Base-by-base conservation (phyloP, 208 protist genomes). In the Herpetomonas tarakana region DNA sequence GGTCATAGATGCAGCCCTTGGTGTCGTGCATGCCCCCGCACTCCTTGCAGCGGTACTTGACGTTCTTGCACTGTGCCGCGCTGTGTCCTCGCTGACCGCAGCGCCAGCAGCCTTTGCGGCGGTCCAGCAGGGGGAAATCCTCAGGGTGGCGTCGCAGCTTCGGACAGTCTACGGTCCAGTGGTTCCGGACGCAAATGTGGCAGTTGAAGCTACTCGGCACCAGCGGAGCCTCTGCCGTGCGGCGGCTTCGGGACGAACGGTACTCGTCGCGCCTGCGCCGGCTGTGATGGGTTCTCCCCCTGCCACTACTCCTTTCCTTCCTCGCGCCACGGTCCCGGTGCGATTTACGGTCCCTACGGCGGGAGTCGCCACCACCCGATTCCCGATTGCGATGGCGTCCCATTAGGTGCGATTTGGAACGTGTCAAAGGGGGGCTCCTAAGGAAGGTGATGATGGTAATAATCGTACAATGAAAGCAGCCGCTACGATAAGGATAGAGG, bases 11-110 rank as follows among this genome's bases (percentile, higher is more conserved):
- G 52, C 90, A 96, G 69, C 88, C 76, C 24, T 74, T 70, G 0
- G 83, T 89, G 67, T 89, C 74, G 57, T 96, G 90, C 64, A 93
- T 54, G 6, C 84, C 90, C 26, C 90, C 90, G 52, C 90, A 96
- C 65, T 96, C 82, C 31, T 35, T 41, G 58, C 90, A 92, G 18
- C 65, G 68, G 61, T 87, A 86, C 45, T 78, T 81, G 35, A 81
- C 74, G 22, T 75, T 74, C 3, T 65, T 62, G 46, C 90, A 96
- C 67, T 83, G 64, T 38, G 65, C 21, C 6, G 72, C 75, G n/a
- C 58, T 47, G 71, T 96, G 90, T 0, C 90, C 90, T 0, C 68
- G 69, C 75, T 91, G 80, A 0, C 68, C 90, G 57, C 90, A 96
- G 30, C 78, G 74, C 53, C 71, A 86, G 68, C 90, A 96, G 16